Percentiles rank a stretch among this genome's conserved stretches.
phyloP scores from a whole-genome alignment of 2,329 filamentous ascomycete species.

The Shiraia sp. region DNA sequence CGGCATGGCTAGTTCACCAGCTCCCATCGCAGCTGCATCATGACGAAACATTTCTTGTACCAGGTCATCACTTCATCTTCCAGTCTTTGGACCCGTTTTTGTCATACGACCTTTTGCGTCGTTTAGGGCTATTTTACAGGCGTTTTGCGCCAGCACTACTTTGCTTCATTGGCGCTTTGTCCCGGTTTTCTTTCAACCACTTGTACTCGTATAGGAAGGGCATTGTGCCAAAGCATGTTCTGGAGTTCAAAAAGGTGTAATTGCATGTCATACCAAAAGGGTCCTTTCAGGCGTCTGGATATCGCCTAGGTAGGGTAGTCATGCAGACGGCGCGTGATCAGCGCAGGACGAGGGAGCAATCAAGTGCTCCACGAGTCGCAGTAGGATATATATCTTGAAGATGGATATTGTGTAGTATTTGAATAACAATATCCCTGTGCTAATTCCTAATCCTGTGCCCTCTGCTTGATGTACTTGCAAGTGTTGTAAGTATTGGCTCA shows the following conservation, averaged over 20 bases:
- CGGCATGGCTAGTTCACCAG: slow-evolving; percentile 56
- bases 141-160: not conserved
- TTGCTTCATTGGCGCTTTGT: not conserved
- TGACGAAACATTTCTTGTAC: slow-evolving; percentile 10
- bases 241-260: slow-evolving; percentile 25
- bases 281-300: slow-evolving; percentile 21
- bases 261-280: slow-evolving; percentile 23
- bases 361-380: no score
- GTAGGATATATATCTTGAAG: no score
- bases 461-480: no score
- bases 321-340: slow-evolving; percentile 5
- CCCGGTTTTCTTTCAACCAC: slow-evolving; percentile 3
- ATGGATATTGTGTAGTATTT: no score
- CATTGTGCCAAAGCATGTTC: slow-evolving; percentile 22
- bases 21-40: slow-evolving; percentile 41
- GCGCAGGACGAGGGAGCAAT: not conserved
- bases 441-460: no score
- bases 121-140: not conserved
- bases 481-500: no score
- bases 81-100: not conserved
- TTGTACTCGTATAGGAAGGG: slow-evolving; percentile 12
- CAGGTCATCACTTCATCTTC: not conserved
- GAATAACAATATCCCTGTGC: no score
- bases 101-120: not conserved
- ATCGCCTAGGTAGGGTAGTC: slow-evolving; percentile 6